phyloP scores from a whole-genome alignment of 495 filamentous ascomycete genomes.

The Penicillium paxilli region DNA sequence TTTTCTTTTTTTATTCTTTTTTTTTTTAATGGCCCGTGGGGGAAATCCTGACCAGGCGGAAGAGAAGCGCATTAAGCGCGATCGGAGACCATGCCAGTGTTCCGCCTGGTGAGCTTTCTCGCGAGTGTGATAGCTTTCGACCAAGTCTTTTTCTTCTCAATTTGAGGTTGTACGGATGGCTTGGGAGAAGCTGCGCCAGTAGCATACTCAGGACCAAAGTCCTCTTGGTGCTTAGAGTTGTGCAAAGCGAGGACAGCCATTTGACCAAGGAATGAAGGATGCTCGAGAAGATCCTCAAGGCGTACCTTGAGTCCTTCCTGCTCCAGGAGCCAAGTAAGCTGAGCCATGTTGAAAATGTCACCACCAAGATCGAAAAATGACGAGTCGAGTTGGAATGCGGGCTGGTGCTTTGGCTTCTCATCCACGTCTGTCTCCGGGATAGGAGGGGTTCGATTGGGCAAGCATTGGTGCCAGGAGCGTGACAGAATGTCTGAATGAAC shows the following conservation, averaged over 20 bases:
- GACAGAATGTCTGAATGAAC: slow-evolving; percentile 48
- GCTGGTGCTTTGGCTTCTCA: slow-evolving; percentile 11
- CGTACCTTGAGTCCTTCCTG: slow-evolving; percentile 50
- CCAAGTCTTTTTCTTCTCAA: slow-evolving; percentile 32
- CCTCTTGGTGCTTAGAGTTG: slow-evolving; percentile 29
- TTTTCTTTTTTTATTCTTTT: slow-evolving; percentile 4
- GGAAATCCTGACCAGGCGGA: neutral
- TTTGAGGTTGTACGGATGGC: slow-evolving; percentile 4
- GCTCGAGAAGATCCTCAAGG: slow-evolving; percentile 51
- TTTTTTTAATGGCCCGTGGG: neutral
- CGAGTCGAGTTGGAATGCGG: slow-evolving; percentile 43
- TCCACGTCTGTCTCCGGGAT: slow-evolving; percentile 2
- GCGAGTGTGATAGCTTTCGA: slow-evolving; percentile 34
- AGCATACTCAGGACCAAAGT: slow-evolving; percentile 15
- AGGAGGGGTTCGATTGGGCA: slow-evolving; percentile 28
- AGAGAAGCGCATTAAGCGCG: slow-evolving; percentile 17
- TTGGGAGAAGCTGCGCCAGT: slow-evolving; percentile 14
- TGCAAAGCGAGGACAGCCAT: slow-evolving; percentile 45
- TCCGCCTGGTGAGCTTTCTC: slow-evolving; percentile 29
- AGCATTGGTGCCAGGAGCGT: slow-evolving; percentile 51
- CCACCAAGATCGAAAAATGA: slow-evolving; percentile 56
- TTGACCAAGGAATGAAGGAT: slow-evolving; percentile 51
- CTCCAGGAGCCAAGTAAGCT: slow-evolving; percentile 46
- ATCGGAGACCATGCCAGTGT: slow-evolving; percentile 18
- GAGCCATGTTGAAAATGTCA: slow-evolving; percentile 53